Conservation (phyloP, 805 yeast genomes). For the Wickerhamiella siamensis region DNA sequence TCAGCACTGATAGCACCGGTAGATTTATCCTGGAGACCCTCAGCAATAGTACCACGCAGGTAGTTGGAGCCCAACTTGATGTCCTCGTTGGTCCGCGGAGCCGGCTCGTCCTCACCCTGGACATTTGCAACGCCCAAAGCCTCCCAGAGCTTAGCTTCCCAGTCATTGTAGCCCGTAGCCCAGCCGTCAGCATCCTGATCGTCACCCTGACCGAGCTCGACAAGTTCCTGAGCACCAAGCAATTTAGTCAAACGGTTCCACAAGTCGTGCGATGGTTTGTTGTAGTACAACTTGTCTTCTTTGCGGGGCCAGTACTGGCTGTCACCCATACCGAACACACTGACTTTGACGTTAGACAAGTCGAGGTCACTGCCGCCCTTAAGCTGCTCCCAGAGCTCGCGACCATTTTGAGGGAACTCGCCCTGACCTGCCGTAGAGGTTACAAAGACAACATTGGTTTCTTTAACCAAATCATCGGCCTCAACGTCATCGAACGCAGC, state of each 20-base stretch:
- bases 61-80: conserved; percentile 78
- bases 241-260: conserved; percentile 40
- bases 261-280: conserved; percentile 76
- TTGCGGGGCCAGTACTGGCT: conserved; percentile 93
- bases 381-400: conserved; percentile 57
- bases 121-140: conserved; percentile 75
- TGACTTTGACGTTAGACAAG: conserved; percentile 39
- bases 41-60: conserved; percentile 85
- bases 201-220: conserved; percentile 71
- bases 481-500: conserved; percentile 59
- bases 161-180: conserved; percentile 74
- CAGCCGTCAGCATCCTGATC: conserved; percentile 96
- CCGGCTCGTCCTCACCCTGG: conserved; percentile 78
- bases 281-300: conserved; percentile 86
- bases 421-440: conserved; percentile 78
- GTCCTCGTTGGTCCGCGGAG: conserved; percentile 88
- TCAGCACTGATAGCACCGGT: conserved; percentile 86
- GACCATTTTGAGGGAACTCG: conserved; percentile 74
- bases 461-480: conserved; percentile 57
- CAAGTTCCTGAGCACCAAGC: conserved; percentile 60
- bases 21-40: conserved; percentile 62
- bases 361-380: conserved; percentile 51
- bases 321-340: conserved; percentile 70
- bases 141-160: conserved; percentile 80
- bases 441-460: conserved; percentile 53